Percentiles rank a stretch among this genome's conserved stretches.
Conservation (phyloP, 352 stramenopile genomes). For the Albugo laibachii region DNA sequence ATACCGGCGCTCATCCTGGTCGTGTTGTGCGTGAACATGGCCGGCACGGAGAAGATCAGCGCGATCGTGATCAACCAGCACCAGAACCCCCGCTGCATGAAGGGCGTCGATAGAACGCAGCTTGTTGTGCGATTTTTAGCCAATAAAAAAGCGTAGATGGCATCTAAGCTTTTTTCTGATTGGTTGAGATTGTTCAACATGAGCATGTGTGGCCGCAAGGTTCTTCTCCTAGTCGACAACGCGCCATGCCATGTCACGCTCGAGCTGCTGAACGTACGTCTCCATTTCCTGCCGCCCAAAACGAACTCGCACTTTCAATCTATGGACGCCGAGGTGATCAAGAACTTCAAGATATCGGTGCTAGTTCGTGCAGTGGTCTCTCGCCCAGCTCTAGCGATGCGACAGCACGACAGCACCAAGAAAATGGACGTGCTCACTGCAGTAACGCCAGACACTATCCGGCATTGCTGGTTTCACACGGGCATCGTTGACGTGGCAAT, state of each 20-base stretch:
- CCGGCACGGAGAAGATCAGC: constrained; percentile 3
- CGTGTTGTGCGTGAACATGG: constrained; percentile 4
- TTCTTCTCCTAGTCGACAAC: constrained; percentile 8
- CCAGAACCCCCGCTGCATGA: too few species aligned
- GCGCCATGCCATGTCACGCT: constrained; percentile 2
- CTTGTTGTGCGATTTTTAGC: constrained; percentile 4
- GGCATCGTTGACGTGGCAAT: too few species aligned
- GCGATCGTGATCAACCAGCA: constrained; percentile 6
- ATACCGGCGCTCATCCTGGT: constrained; percentile 2
- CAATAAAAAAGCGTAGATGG: constrained; percentile 11
- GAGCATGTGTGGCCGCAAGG: too few species aligned
- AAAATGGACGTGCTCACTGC: constrained; percentile 5
- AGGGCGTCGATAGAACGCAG: constrained; percentile 1
- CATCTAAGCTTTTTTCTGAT: constrained; percentile 3
- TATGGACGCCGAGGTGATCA: constrained; percentile 10
- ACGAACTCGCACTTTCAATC: constrained; percentile 8
- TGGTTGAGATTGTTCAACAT: too few species aligned
- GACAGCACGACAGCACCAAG: neutral
- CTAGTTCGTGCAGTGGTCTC: neutral
- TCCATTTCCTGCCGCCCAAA: constrained; percentile 6
- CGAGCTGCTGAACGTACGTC: constrained; percentile 3
- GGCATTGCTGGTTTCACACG: too few species aligned
- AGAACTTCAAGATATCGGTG: constrained; percentile 6
- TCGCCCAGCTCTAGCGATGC: constrained; percentile 5
- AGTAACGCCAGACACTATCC: too few species aligned